Base-by-base conservation (phyloP, 2,329 filamentous ascomycete genomes). In the Cercospora canescens region DNA sequence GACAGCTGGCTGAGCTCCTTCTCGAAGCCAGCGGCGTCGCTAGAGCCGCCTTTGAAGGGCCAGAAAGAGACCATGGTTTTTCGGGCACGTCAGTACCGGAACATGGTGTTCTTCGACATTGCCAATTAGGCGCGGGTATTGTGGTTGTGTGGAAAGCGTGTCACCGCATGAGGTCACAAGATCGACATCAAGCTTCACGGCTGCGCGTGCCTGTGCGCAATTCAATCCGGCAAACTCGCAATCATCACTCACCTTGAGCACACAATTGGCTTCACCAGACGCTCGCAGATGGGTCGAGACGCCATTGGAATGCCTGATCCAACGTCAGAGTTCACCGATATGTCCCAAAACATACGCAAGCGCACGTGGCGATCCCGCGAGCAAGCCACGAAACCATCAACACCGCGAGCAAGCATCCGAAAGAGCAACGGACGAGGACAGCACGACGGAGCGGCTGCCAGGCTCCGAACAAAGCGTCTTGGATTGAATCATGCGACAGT, bases 1-100 rank as follows among this genome's bases (percentile, higher is more conserved):
- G 94, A 91, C 54, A 99, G 87, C 26, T 88, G 85, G 9, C 93
- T 92, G 32, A 99, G 88, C 2, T 90, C 88, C 83, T 94, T 97
- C 81, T 99, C 95, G 77, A 98, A 99, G 4, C 90, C 92, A 60
- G 93, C 94, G 28, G 95, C 91, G 71, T 94, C 96, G 76, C 87
- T 91, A 77, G 90, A 87, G 75, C 92, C 87, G 80, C 96, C 91
- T 83, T 87, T 89, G 88, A 91, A 96, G 70, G 92, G 92, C 92
- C 92, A 95, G 72, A 95, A 85, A 61, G 89, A 92, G 74, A 94
- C 90, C 92, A 95, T 95, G n/a, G 65, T 72, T 64, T 64, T 60
- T 50, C 64, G 60, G 59, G 63, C 14, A 28, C 18, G 52, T 55
- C 16, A 28, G 28, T 55, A 55, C 28, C 52, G 52, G 52, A 8